Percentiles rank a stretch among this genome's conserved stretches.
Evolutionary conservation across 108 stramenopile species (phyloP).

Genomic region (Fistulifera pelliculosa): DNA sequence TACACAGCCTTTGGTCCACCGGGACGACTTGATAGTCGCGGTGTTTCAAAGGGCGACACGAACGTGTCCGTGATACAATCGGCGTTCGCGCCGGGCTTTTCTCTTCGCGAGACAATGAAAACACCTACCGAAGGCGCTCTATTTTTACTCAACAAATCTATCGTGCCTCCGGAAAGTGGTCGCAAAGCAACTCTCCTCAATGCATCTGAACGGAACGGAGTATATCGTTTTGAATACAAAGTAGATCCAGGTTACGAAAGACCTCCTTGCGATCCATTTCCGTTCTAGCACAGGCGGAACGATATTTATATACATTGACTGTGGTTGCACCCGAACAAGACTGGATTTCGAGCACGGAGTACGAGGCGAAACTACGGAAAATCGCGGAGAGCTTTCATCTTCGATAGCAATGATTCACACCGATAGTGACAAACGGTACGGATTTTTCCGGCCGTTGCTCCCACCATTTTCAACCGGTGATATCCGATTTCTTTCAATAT

Average conservation of each 20-base stretch:
- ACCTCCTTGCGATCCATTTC: conserved; percentile 57
- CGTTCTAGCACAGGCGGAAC: conserved; percentile 33
- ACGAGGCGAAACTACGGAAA: conserved; percentile 31
- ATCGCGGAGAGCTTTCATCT: conserved; percentile 59
- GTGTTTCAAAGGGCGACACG: conserved; percentile 54
- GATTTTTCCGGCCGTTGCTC: too few relatives aligned
- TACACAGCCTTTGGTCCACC: conserved; percentile 75
- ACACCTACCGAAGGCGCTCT: conserved; percentile 47
- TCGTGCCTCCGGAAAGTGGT: conserved; percentile 54
- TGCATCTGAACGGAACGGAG: conserved; percentile 26
- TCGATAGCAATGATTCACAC: too few relatives aligned
- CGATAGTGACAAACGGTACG: too few relatives aligned
- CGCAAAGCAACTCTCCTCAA: conserved; percentile 38
- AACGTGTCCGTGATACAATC: conserved; percentile 65
- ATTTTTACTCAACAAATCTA: conserved; percentile 28
- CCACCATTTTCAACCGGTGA: too few relatives aligned
- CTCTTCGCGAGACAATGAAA: conserved; percentile 40
- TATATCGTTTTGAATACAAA: conserved; percentile 66
- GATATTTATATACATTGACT: conserved; percentile 43
- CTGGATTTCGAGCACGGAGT: conserved; percentile 23
- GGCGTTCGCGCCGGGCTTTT: conserved; percentile 30
- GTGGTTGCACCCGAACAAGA: conserved; percentile 44
- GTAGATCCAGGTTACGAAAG: conserved; percentile 46
- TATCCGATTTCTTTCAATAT: too few relatives aligned
- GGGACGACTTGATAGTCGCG: conserved; percentile 35